Evolutionary conservation across 2,329 filamentous ascomycete species (phyloP), one percentile per base, ranked within the genome.

Genomic region (Aspergillus ibericus): DNA sequence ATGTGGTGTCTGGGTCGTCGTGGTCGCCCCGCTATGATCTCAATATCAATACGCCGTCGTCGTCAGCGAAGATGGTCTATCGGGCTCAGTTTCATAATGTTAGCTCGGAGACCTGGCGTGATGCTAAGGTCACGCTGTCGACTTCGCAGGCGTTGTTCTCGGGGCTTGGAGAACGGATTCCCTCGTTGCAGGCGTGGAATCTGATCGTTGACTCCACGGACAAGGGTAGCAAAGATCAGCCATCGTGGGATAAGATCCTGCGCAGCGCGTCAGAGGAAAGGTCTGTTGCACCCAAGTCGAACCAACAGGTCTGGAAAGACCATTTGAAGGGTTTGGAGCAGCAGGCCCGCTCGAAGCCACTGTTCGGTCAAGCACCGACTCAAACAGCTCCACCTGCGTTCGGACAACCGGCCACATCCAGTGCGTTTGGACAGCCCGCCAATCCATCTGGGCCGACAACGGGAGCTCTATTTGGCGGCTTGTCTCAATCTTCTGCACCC

Each of bases 21-120:
- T 89, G 86, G 86, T 74, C 76, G 0, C 84, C 86, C 2, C 83
- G 80, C 56, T 89, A 89, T 68, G 85, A 89, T 64, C 72, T 88
- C 38, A 80, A 81, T 53, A 78, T 89, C n/a, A 84, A 80, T 12
- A 86, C 86, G 1, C 80, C 81, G 0, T 77, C 72, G 18, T 81
- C 79, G 50, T 80, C 81, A 0, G 85, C 79, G 1, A 74, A 74
- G 4, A 77, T 89, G 13, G 82, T 81, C 65, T 89, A 89, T 68
- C 83, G 87, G 55, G 86, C 86, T 1, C 81, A 83, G 62, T 81
- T 88, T 53, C 81, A 79, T 57, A 89, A 89, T 72, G 76, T 76
- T 52, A 88, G 85, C 0, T 85, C 83, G 0, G 87, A 89, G 73
- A 84, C 81, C 0, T 89, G 87, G 87, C 77, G 76, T 29, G 81